phyloP scores from a whole-genome alignment of 805 yeast genomes.

The Teunomyces stri region DNA sequence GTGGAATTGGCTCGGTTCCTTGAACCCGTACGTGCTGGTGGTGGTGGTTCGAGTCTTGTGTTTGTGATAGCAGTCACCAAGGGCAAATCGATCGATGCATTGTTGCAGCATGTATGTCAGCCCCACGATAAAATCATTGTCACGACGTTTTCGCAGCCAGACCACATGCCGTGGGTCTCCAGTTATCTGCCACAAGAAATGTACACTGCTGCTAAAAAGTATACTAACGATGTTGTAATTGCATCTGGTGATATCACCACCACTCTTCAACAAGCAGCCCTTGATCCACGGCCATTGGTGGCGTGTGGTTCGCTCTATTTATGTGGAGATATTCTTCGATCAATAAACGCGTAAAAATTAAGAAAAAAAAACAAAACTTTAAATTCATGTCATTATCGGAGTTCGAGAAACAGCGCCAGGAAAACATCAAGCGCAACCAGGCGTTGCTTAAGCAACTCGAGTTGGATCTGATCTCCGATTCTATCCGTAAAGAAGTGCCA shows the following conservation, averaged over 20 bases:
- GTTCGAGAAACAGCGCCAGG: conserved; percentile 69
- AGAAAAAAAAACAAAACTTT: too few species aligned
- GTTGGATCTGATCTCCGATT: conserved; percentile 54
- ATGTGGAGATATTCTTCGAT: conserved; percentile 39
- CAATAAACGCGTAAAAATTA: not conserved
- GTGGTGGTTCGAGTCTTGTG: conserved; percentile 32
- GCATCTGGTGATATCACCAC: conserved; percentile 11
- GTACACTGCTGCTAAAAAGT: conserved; percentile 17
- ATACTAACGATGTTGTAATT: conserved; percentile 18
- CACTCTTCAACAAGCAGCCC: conserved; percentile 13
- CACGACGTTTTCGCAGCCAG: conserved; percentile 66
- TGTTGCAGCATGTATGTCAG: conserved; percentile 50
- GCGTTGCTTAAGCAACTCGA: conserved; percentile 71
- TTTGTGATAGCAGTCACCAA: conserved; percentile 74
- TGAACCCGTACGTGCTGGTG: conserved; percentile 11
- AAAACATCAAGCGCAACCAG: conserved; percentile 80
- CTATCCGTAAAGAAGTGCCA: conserved; percentile 49
- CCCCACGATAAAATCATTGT: conserved; percentile 57
- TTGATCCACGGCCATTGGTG: conserved; percentile 31
- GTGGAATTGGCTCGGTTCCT: conserved; percentile 62
- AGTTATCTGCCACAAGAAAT: conserved; percentile 42
- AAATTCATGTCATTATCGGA: conserved; percentile 44
- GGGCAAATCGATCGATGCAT: conserved; percentile 59
- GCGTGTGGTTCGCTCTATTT: conserved; percentile 43
- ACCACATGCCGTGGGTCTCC: conserved; percentile 92